Base-by-base conservation (phyloP, 202 grass and related monocot species). In the Zoysia matrella region DNA sequence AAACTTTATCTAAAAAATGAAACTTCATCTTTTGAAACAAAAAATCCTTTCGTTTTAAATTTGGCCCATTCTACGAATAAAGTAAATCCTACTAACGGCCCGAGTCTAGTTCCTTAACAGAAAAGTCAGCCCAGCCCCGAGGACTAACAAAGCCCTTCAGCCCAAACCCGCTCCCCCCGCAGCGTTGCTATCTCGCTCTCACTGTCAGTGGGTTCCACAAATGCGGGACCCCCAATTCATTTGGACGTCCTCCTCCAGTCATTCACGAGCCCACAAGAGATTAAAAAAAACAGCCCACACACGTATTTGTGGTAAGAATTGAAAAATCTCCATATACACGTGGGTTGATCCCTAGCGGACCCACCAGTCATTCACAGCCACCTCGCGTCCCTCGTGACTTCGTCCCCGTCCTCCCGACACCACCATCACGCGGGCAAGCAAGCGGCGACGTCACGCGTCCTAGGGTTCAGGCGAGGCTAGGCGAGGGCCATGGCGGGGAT, bases 401-500 rank as follows among this genome's bases (percentile, higher is more conserved):
- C 71, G 48, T 66, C 57, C 79, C 75, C 47, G 18, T 67, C 83
- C 53, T 77, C 49, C 75, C 75, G 72, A 56, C 84, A 58, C 71
- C 14, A n/a, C 85, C 47, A 70, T 14, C 67, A 66, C 85, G 77
- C 88, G 72, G 16, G 72, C 49, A 18, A 18, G 72, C 49, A 7
- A 11, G 22, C 49, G 11, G 36, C 40, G 60, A 46, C 75, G 22
- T 4, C 49, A 30, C 76, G 58, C 11, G 72, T 40, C 22, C 80
- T 86, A 86, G 88, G 88, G 80, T 86, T 83, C 79, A 52, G 73
- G 72, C 64, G 52, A 43, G 15, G 67, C 58, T 69, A 47, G 11
- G 51, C 49, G 75, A 66, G 71, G 10, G 51, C 53, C 39, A 98
- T 98, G 96, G 90, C 90, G 12, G 96, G 95, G 79, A 83, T 95